Conservation (phyloP, 306 rosid species). For the Corylus americana region DNA sequence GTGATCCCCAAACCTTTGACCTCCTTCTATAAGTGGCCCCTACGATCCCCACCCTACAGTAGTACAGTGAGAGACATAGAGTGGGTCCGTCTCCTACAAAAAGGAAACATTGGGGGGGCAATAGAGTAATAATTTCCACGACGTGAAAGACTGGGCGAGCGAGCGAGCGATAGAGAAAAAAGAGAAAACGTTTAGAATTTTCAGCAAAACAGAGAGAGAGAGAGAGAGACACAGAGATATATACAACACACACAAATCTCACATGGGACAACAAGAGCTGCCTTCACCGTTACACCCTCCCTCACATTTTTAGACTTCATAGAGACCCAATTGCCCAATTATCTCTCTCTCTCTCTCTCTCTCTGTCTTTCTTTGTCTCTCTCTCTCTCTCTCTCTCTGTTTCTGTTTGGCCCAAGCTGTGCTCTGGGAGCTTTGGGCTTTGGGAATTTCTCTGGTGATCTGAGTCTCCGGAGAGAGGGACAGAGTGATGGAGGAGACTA, state of each 20-base stretch:
- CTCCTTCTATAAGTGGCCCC: slow-evolving; percentile 15
- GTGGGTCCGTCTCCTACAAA: slow-evolving; percentile 14
- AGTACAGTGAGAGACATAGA: too few species aligned
- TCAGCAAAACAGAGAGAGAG: slow-evolving; percentile 2
- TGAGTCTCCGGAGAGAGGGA: slow-evolving; percentile 18
- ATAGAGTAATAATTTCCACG: slow-evolving; percentile 28
- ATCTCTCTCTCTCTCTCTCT: too few species aligned
- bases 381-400: not conserved
- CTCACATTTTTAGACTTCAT: slow-evolving; percentile 12
- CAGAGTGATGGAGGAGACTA: slow-evolving; percentile 62
- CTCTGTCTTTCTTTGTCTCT: not conserved
- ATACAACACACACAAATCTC: slow-evolving; percentile 18
- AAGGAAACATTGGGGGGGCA: not conserved
- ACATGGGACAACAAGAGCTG: slow-evolving; percentile 32
- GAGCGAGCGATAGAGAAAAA: slow-evolving; percentile 5
- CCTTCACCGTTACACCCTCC: slow-evolving; percentile 20
- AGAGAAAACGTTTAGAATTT: slow-evolving; percentile 31
- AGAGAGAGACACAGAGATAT: slow-evolving; percentile 1
- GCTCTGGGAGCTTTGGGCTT: not conserved
- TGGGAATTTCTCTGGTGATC: slow-evolving; percentile 28
- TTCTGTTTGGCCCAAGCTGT: not conserved
- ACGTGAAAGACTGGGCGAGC: slow-evolving; percentile 27
- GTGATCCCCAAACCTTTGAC: slow-evolving; percentile 29
- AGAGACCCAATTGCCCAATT: not conserved
- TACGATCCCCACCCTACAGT: not conserved